phyloP scores from a whole-genome alignment of 2,329 filamentous ascomycete species.

The Fonsecaea pedrosoi region DNA sequence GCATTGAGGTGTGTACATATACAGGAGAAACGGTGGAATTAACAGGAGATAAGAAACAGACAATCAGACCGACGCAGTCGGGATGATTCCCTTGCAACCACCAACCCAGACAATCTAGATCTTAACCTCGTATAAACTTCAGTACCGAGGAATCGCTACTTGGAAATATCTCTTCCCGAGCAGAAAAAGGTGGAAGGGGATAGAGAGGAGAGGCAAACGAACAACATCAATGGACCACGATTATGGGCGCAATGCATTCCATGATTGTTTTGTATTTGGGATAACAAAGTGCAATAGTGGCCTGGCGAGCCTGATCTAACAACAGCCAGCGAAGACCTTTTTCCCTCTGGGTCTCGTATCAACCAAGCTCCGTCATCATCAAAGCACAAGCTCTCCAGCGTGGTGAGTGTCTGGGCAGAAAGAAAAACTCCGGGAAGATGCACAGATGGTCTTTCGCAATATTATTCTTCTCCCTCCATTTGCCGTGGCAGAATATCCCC shows the following conservation, averaged over 20 bases:
- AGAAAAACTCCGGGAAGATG: conserved; percentile 34
- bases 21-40: not conserved
- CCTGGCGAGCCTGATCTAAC: conserved; percentile 39
- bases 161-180: not conserved
- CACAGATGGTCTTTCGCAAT: conserved; percentile 26
- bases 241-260: conserved; percentile 10
- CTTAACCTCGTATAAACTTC: not conserved
- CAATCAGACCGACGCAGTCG: not conserved
- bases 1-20: not conserved
- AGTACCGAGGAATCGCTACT: too few species aligned
- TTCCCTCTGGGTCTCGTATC: conserved; percentile 33
- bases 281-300: conserved; percentile 24
- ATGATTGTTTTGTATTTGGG: not conserved
- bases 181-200: not conserved
- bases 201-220: too few species aligned
- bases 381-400: conserved; percentile 21
- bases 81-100: not conserved
- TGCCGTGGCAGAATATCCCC: conserved; percentile 29
- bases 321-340: conserved; percentile 40
- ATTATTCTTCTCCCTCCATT: conserved; percentile 20
- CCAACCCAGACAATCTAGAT: not conserved
- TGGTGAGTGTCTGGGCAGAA: conserved; percentile 18
- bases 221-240: too few species aligned
- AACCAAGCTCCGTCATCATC: conserved; percentile 29
- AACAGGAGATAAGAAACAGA: not conserved